Evolutionary conservation across 305 asterid species (phyloP).

Genomic region (Fraxinus albicans): DNA sequence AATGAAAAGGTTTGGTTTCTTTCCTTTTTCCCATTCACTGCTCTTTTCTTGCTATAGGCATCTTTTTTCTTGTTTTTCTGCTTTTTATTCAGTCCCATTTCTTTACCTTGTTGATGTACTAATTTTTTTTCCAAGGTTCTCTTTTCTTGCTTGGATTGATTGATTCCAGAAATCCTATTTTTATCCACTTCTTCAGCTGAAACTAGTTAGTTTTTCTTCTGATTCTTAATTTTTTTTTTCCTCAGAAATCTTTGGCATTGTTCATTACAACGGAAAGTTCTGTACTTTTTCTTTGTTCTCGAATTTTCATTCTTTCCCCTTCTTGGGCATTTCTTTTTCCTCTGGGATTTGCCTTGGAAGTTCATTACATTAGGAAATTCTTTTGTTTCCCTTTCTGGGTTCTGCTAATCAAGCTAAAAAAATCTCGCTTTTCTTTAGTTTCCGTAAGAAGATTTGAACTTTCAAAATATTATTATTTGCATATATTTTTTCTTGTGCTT

Average conservation of each 20-base stretch:
- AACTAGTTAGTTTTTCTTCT: conserved; percentile 30
- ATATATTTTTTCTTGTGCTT: conserved; percentile 1
- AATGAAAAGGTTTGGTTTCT: conserved; percentile 34
- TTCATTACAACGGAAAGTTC: conserved; percentile 38
- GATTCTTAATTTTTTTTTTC: conserved; percentile 26
- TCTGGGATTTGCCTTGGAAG: conserved; percentile 24
- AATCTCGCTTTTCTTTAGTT: conserved; percentile 26
- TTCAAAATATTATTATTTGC: conserved; percentile 1
- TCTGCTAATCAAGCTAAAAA: conserved; percentile 42
- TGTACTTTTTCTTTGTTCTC: not conserved
- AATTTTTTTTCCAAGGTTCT: conserved; percentile 9
- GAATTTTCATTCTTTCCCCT: conserved; percentile 8
- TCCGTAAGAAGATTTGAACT: conserved; percentile 26
- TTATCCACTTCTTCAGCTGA: conserved; percentile 44
- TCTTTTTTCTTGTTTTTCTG: conserved; percentile 51
- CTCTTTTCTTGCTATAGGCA: conserved; percentile 68
- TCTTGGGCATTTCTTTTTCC: conserved; percentile 27
- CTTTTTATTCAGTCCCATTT: conserved; percentile 39
- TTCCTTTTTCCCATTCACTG: conserved; percentile 31
- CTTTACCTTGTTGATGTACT: conserved; percentile 33
- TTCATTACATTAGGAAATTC: conserved; percentile 25
- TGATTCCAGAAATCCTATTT: conserved; percentile 42
- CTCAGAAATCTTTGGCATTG: conserved; percentile 38
- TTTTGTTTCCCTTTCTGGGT: conserved; percentile 29
- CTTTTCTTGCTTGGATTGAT: conserved; percentile 27